These are phyloP conservation scores for Lactarius hatsudake DNA, from an alignment of 768 basidiomycete species.

Conservation along the genomic window DNA sequence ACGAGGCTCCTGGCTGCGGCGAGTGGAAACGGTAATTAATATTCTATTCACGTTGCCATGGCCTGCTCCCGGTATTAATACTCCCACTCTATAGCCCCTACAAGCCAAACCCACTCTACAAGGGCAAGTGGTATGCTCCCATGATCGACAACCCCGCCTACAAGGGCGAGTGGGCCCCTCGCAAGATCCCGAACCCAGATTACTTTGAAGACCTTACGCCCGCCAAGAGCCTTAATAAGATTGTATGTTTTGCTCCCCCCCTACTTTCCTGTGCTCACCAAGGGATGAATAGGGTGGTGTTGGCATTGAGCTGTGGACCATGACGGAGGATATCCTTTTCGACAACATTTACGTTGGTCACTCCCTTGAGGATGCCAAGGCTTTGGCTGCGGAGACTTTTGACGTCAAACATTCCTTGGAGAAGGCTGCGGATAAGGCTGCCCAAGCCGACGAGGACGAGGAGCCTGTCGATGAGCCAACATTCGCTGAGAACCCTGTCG, in stretches of 20 bases:
- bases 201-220: constrained; percentile 89
- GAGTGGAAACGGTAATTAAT: constrained; percentile 77
- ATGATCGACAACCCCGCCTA: constrained; percentile 96
- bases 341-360: constrained; percentile 94
- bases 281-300: constrained; percentile 66
- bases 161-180: constrained; percentile 92
- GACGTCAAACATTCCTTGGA: constrained; percentile 86
- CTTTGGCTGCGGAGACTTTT: constrained; percentile 85
- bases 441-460: constrained; percentile 40
- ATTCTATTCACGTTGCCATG: constrained; percentile 10
- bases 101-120: constrained; percentile 92
- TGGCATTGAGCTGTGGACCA: constrained; percentile 99
- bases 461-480: constrained; percentile 44
- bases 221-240: constrained; percentile 78
- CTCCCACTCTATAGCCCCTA: constrained; percentile 49
- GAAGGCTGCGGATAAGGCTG: constrained; percentile 54
- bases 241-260: constrained; percentile 48
- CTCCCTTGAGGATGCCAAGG: constrained; percentile 81
- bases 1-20: constrained; percentile 89
- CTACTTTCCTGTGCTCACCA: constrained; percentile 2
- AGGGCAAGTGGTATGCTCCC: constrained; percentile 97
- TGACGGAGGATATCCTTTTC: constrained; percentile 94
- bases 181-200: constrained; percentile 85
- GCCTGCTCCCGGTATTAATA: not conserved
- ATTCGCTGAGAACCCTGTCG: constrained; percentile 74